A percentile compares a stretch with the other conserved stretches of the same genome.
These are phyloP conservation scores for Microdochium paspali DNA, from an alignment of 2,329 filamentous ascomycete genomes.

Conservation along the genomic window DNA sequence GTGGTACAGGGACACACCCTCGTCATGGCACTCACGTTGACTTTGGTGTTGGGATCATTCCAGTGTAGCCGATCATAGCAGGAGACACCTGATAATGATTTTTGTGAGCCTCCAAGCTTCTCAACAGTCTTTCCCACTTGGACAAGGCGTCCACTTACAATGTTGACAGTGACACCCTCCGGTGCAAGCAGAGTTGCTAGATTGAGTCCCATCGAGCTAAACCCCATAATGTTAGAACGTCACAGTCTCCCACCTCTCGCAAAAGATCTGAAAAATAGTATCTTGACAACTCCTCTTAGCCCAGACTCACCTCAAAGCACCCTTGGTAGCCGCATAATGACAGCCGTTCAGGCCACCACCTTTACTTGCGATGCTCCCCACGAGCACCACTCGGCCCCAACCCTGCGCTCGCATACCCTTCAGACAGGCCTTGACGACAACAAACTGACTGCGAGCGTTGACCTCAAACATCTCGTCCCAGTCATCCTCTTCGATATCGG, in stretches of 20 bases:
- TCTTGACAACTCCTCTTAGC: too few species aligned
- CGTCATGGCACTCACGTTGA: conserved; percentile 12
- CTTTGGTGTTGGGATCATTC: conserved; percentile 23
- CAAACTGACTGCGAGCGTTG: conserved; percentile 22
- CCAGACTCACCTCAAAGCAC: conserved; percentile 10
- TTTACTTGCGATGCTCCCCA: conserved; percentile 22
- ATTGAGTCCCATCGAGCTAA: conserved; percentile 24
- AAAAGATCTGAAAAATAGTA: too few species aligned
- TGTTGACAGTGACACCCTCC: conserved; percentile 24
- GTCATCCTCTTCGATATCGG: conserved; percentile 22
- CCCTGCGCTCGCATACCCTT: conserved; percentile 18
- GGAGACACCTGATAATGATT: conserved; percentile 16
- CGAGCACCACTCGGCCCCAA: conserved; percentile 21
- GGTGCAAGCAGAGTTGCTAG: conserved; percentile 20
- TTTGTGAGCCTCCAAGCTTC: not conserved
- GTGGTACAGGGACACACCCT: too few species aligned
- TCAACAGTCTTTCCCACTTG: not conserved
- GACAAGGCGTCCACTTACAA: conserved; percentile 10
- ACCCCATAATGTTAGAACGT: not conserved
- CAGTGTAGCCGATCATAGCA: conserved; percentile 25
- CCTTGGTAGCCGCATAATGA: conserved; percentile 24
- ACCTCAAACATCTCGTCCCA: conserved; percentile 26
- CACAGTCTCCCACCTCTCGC: not conserved
- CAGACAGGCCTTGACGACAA: conserved; percentile 20
- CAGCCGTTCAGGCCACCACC: conserved; percentile 24